Evolutionary conservation across 192 early-diverging fungal genomes (phyloP).

Genomic region (Umbelopsis isabellina): DNA sequence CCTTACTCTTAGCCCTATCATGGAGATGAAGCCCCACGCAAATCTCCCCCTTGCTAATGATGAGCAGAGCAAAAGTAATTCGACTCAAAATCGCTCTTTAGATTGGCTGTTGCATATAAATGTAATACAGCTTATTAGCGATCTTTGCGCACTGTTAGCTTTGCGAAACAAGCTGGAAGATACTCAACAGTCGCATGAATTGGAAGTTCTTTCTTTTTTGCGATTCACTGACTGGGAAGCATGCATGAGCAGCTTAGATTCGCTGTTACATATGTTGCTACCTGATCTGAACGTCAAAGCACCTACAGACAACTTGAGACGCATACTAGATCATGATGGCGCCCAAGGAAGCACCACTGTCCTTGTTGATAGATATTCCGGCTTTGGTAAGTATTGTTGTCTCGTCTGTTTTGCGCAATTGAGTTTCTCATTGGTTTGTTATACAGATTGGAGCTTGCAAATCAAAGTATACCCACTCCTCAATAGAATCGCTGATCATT

Average conservation of each 20-base stretch:
- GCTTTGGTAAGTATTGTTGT: neutral
- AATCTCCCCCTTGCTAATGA: no score
- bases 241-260: neutral
- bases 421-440: neutral
- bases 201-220: neutral
- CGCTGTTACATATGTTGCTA: neutral
- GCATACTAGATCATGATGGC: neutral
- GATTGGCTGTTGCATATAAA: neutral
- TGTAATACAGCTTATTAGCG: neutral
- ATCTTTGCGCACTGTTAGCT: neutral
- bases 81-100: neutral
- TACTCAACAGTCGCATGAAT: neutral
- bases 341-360: neutral
- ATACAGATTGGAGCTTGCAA: neutral
- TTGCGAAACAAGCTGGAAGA: neutral
- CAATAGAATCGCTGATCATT: neutral
- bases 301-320: no score
- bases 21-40: neutral
- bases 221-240: conserved; percentile 6
- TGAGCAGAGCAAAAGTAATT: no score
- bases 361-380: neutral
- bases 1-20: neutral
- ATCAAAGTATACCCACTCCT: neutral
- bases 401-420: no score
- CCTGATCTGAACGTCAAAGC: no score